Evolutionary conservation across 768 basidiomycete genomes (phyloP), one percentile per base, ranked within the genome.

Genomic region (Lentinula sp.): DNA sequence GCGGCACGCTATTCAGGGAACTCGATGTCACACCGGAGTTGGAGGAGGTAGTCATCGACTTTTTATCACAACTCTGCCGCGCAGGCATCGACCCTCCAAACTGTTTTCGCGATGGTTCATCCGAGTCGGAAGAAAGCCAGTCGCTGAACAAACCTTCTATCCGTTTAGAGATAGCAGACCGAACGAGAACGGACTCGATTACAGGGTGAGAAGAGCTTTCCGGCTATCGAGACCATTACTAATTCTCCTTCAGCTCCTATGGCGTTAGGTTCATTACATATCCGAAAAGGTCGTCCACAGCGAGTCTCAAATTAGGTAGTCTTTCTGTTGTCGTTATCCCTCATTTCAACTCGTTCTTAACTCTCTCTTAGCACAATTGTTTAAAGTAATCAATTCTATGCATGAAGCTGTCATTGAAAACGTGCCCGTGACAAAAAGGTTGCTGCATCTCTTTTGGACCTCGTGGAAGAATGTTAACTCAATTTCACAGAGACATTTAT

Each of bases 361-460:
- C 56, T 45, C 39, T 6, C 32, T 15, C 43, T 28, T 63, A 93
- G 91, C 91, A 2, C 88, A 87, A 66, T 68, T 93, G 8, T 78
- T 92, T 65, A 79, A 77, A 32, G 80, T 91, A 3, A 73, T 90
- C 51, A 84, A 91, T 64, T 69, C 85, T 50, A 79, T 84, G n/a
- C 88, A 93, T 65, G 86, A 87, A 65, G 87, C 87, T 1, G 69
- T 91, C 5, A 61, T 79, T 0, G 74, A 77, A 18, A 78, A 75
- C 15, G 71, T 85, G 12, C 82, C 90, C 0, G 70, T 78, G 7
- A 90, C 89, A 13, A 90, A 91, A 74, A 74, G 88, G 86, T 85
- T 23, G 4, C 51, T 9, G 2, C 46, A 13, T 50, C 52, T 8
- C 58, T 61, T 62, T 65, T 59, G 50, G 42, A 64, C 48, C 49